These are phyloP conservation scores for Phytopythium chamaehyphon DNA, from an alignment of 352 stramenopile genomes.

Conservation along the genomic window DNA sequence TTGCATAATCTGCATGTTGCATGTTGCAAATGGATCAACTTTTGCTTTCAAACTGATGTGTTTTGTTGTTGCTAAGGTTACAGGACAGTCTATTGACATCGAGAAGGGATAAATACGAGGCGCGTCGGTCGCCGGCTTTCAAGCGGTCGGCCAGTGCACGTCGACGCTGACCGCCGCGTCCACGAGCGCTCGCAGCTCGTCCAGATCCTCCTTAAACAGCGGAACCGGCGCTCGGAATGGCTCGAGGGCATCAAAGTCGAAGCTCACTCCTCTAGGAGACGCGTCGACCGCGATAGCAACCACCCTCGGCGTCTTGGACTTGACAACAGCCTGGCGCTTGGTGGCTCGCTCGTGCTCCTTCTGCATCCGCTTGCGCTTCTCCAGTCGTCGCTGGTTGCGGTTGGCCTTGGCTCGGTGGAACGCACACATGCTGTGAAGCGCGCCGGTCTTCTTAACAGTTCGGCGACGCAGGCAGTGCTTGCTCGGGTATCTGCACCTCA, in stretches of 20 bases:
- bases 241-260: slow-evolving; percentile 17
- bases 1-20: no score
- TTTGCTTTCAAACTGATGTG: no score
- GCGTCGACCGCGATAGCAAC: slow-evolving; percentile 2
- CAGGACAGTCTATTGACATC: not conserved
- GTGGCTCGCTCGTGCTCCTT: slow-evolving; percentile 11
- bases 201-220: slow-evolving; percentile 33
- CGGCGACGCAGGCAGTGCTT: slow-evolving; percentile 48
- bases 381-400: slow-evolving; percentile 44
- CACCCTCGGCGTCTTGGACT: not conserved
- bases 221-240: slow-evolving; percentile 27
- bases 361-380: slow-evolving; percentile 32
- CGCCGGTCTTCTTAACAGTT: slow-evolving; percentile 57
- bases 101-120: slow-evolving; percentile 2
- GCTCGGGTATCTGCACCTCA: slow-evolving; percentile 49
- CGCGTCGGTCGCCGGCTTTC: not conserved
- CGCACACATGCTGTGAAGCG: slow-evolving; percentile 56
- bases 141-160: not conserved
- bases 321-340: not conserved
- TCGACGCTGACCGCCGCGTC: slow-evolving; percentile 12
- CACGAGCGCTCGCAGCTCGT: slow-evolving; percentile 33
- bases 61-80: no score
- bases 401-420: slow-evolving; percentile 58
- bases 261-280: slow-evolving; percentile 19
- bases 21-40: no score